Conservation (phyloP, 805 yeast species). For the Ogataea degrootiae region DNA sequence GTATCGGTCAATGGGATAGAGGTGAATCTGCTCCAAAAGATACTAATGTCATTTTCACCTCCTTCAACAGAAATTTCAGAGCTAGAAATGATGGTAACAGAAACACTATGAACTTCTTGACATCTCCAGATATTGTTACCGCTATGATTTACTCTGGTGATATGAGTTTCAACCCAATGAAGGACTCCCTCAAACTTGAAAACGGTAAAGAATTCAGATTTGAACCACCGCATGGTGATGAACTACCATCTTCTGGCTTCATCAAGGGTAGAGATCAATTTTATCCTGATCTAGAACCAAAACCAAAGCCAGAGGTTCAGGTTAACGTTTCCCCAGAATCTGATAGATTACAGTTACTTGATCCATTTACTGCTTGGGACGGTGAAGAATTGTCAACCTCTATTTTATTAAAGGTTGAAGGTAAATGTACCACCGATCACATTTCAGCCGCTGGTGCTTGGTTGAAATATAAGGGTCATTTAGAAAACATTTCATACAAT, state of each 20-base stretch:
- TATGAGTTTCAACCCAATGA: conserved; percentile 92
- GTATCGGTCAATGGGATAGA: conserved; percentile 99
- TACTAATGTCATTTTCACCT: conserved; percentile 93
- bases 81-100: conserved; percentile 98
- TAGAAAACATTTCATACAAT: conserved; percentile 91
- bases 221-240: conserved; percentile 83
- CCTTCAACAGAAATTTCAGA: conserved; percentile 97
- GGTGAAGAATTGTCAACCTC: conserved; percentile 77
- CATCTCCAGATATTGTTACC: conserved; percentile 94
- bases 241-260: conserved; percentile 87
- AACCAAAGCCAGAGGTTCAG: conserved; percentile 46
- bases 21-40: conserved; percentile 81
- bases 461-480: conserved; percentile 97
- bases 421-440: conserved; percentile 98
- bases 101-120: conserved; percentile 92
- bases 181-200: conserved; percentile 80
- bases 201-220: conserved; percentile 90
- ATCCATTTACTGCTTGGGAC: conserved; percentile 83
- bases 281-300: conserved; percentile 53
- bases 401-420: conserved; percentile 86
- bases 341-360: conserved; percentile 85
- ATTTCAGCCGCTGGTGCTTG: conserved; percentile 98
- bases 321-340: conserved; percentile 72
- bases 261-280: conserved; percentile 70
- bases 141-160: conserved; percentile 96